Base-by-base conservation (phyloP, 495 filamentous ascomycete genomes). In the Daldinia vernicosa region DNA sequence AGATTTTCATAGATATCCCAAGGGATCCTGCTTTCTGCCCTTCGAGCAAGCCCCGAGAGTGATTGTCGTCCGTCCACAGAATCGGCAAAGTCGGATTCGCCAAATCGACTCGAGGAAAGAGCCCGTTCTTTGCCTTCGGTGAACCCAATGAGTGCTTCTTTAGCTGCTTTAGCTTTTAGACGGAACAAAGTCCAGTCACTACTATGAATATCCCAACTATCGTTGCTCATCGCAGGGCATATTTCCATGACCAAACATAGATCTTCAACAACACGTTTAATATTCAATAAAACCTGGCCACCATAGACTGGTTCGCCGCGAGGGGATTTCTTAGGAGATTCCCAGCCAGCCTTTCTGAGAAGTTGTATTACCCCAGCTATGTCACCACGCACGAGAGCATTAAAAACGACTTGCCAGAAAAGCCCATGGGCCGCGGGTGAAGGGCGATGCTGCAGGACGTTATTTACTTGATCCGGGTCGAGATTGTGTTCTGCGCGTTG, bases 1-100 rank as follows among this genome's bases (percentile, higher is more conserved):
- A 98, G 80, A 67, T 88, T 93, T 64, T 94, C 87, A 70, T 95
- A 97, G 17, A 98, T 89, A 8, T 89, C 86, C 92, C 91, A 96
- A 0, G 94, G 94, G 22, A 98, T 89, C 61, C 87, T 88, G 74
- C 92, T 94, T 77, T 91, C 90, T 0, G 92, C 93, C 79, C 89
- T 89, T 39, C 91, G 86, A 53, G 90, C 89, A 28, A 90, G 85
- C 60, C 88, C 86, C 19, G 81, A 69, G 52, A 85, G 72, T 0
- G 81, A 81, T 53, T 72, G 63, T 43, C 76, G 78, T 53, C 76
- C 76, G 50, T 68, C 73, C 9, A 71, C 50, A 2, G 79, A 80
- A 9, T 80, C 78, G 19, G 79, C 82, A 4, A 82, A 76, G 1
- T 74, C 66, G 26, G 72, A 71, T 47, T 72, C 67, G 11, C 59